Base-by-base conservation (phyloP, 2,329 filamentous ascomycete genomes). In the Paraconiothyrium brasiliense region DNA sequence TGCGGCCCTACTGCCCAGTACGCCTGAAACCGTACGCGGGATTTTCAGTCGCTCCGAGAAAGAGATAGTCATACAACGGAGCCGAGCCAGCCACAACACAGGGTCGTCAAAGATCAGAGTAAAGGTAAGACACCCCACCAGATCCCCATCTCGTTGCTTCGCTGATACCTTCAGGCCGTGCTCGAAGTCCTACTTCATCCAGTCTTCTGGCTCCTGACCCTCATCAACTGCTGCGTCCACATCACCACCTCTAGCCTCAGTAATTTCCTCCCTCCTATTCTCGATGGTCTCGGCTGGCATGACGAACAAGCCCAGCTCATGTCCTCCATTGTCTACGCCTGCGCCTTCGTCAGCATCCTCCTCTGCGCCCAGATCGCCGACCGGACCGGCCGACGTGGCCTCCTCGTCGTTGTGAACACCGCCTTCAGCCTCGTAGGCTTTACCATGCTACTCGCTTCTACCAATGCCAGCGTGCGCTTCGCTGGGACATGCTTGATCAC, bases 291-390 rank as follows among this genome's bases (percentile, higher is more conserved):
- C 13, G 47, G 47, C 24, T 49, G 47, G 47, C 13, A 49, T n/a
- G 30, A 34, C 30, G 47, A 49, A 32, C 24, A 49, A 32, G 47
- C 47, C 20, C 47, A 49, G n/a, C 47, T 49, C 47, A 49, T 49
- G 47, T 49, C 47, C 14, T 49, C 47, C 11, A 49, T 49, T 4
- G 47, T 49, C 30, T 49, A 49, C 30, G 47, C 47, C 11, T 32
- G 47, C 47, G 47, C 47, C 14, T 49, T 49, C 24, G 47, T 49
- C 24, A 49, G 34, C 30, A 49, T 49, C 47, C 16, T 49, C 6
- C 24, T 49, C n/a, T 49, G 11, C 47, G 47, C 47, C 13, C 47
- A 32, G 7, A 34, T 49, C 24, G 47, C 47, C 11, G 47, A 49
- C n/a, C 9, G 24, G n/a, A 49, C 47, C 10, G 47, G 47, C 11